phyloP scores from a whole-genome alignment of 306 rosid species.

The Sicyos baderoa region DNA sequence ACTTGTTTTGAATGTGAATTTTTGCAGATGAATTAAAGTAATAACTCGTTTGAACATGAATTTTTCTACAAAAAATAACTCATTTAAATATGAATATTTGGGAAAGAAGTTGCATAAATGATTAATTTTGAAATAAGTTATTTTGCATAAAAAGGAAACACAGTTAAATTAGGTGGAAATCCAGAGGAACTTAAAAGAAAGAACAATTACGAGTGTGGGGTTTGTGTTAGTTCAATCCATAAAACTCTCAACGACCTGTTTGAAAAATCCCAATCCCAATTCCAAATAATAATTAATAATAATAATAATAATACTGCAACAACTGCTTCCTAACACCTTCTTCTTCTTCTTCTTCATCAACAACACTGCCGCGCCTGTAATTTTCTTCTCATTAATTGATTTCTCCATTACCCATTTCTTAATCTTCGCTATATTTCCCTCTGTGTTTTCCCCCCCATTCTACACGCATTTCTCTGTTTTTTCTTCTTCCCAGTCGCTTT shows the following conservation, averaged over 20 bases:
- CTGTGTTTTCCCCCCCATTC: too few species aligned
- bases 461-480: neutral
- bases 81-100: too few species aligned
- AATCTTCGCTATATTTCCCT: neutral
- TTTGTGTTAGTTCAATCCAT: neutral
- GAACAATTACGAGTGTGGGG: neutral
- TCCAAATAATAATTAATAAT: neutral
- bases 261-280: neutral
- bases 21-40: too few species aligned
- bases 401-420: neutral
- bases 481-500: slow-evolving; percentile 1
- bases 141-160: too few species aligned
- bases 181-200: neutral
- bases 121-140: too few species aligned
- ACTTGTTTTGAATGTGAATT: too few species aligned
- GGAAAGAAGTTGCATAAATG: too few species aligned
- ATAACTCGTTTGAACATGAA: too few species aligned
- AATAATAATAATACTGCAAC: too few species aligned
- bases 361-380: neutral
- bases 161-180: neutral
- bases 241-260: neutral
- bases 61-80: too few species aligned
- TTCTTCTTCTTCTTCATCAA: neutral
- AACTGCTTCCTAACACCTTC: neutral
- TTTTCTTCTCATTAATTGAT: slow-evolving; percentile 1